Conservation (phyloP, 2,329 filamentous ascomycete genomes). For the Microdochium trichocladiopsis region DNA sequence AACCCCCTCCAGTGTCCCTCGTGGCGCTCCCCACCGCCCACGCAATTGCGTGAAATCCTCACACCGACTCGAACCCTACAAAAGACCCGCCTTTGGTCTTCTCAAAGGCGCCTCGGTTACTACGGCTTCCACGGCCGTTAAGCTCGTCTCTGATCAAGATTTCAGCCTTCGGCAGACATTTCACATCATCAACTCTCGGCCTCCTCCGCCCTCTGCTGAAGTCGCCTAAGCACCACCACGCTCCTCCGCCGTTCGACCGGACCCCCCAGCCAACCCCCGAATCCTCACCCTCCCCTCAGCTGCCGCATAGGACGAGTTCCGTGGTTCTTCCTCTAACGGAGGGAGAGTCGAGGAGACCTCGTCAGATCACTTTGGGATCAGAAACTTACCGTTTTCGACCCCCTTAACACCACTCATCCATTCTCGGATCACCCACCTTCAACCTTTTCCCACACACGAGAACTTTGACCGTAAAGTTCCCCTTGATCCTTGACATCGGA, state of each 20-base stretch:
- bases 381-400: slow-evolving; percentile 93
- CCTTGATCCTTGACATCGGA: background rate
- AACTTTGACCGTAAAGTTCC: slow-evolving; percentile 3
- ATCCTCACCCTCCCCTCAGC: slow-evolving; percentile 65
- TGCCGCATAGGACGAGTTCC: slow-evolving; percentile 99
- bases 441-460: background rate
- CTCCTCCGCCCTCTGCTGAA: slow-evolving; percentile 48
- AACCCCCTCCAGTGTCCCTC: background rate
- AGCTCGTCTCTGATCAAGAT: slow-evolving; percentile 61
- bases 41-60: background rate
- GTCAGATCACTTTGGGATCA: slow-evolving; percentile 84
- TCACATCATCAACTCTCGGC: slow-evolving; percentile 60
- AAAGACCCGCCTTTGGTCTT: slow-evolving; percentile 55
- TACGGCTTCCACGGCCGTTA: slow-evolving; percentile 59
- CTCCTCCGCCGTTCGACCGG: slow-evolving; percentile 43
- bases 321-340: slow-evolving; percentile 98
- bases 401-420: slow-evolving; percentile 63
- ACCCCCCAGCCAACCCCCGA: slow-evolving; percentile 39
- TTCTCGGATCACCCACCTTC: slow-evolving; percentile 5
- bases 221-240: slow-evolving; percentile 38
- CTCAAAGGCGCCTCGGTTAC: slow-evolving; percentile 53
- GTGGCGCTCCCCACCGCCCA: background rate
- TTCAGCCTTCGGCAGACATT: slow-evolving; percentile 58
- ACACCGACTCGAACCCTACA: slow-evolving; percentile 1
- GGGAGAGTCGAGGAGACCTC: slow-evolving; percentile 99